phyloP scores from a whole-genome alignment of 2,329 filamentous ascomycete species.

The Nemania sp. region DNA sequence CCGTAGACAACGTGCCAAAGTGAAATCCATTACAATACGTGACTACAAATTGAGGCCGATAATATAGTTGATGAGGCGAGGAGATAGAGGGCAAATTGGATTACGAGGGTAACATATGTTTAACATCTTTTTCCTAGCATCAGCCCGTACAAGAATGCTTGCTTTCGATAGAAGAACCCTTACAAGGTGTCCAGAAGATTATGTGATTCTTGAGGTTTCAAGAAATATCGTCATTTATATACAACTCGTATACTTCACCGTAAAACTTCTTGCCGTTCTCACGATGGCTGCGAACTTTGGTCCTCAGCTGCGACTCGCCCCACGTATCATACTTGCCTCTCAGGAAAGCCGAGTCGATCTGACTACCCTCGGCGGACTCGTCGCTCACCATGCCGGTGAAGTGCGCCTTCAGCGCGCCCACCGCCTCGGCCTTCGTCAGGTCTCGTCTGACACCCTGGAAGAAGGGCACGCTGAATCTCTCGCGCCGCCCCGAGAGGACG shows the following conservation, averaged over 20 bases:
- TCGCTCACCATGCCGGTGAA: slow-evolving; percentile 49
- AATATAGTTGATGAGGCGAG: no score
- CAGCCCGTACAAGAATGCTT: no score
- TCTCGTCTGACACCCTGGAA: slow-evolving; percentile 63
- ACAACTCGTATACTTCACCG: slow-evolving; percentile 60
- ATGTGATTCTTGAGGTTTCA: not conserved
- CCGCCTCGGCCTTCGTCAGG: slow-evolving; percentile 59
- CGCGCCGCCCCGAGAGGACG: slow-evolving; percentile 52
- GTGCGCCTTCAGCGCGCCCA: slow-evolving; percentile 54
- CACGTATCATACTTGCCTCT: slow-evolving; percentile 64
- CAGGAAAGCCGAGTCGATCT: slow-evolving; percentile 63
- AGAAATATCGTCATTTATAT: slow-evolving; percentile 55
- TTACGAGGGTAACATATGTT: no score
- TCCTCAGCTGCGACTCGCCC: slow-evolving; percentile 66
- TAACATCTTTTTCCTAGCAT: no score
- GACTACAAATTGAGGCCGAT: not conserved
- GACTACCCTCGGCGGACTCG: slow-evolving; percentile 53
- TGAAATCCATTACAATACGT: not conserved
- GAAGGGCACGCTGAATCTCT: slow-evolving; percentile 60
- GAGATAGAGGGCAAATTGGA: no score
- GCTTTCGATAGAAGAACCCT: no score
- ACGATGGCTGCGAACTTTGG: slow-evolving; percentile 65
- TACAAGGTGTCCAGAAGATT: no score
- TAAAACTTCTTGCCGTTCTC: slow-evolving; percentile 63
- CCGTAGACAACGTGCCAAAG: not conserved